Evolutionary conservation across 179 eudicot species (phyloP).

Genomic region (Heliamphora pulchella): DNA sequence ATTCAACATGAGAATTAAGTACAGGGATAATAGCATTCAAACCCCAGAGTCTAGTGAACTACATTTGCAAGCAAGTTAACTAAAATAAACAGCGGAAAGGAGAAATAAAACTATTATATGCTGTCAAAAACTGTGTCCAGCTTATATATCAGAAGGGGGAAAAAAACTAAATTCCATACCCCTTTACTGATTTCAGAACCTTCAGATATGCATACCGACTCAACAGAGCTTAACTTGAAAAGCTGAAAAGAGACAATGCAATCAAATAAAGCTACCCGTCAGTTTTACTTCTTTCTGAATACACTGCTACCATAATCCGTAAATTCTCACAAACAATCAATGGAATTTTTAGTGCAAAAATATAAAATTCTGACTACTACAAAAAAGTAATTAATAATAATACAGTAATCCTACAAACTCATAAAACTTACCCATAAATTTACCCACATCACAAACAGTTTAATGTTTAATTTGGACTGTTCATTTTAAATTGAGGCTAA

Average conservation of each 20-base stretch:
- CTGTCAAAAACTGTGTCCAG: slow-evolving; percentile 4
- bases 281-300: neutral
- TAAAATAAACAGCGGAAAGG: neutral
- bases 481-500: too few relatives aligned
- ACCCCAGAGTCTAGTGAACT: neutral
- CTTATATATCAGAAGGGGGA: neutral
- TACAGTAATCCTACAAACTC: too few relatives aligned
- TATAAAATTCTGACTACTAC: too few relatives aligned
- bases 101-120: neutral
- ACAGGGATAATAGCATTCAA: neutral
- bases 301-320: neutral
- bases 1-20: neutral
- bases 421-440: too few relatives aligned
- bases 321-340: neutral
- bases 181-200: slow-evolving; percentile 40
- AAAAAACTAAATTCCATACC: slow-evolving; percentile 32
- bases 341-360: neutral
- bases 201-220: slow-evolving; percentile 55
- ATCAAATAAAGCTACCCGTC: slow-evolving; percentile 3
- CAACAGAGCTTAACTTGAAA: slow-evolving; percentile 50
- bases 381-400: too few relatives aligned
- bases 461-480: too few relatives aligned
- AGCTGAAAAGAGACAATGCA: slow-evolving; percentile 34
- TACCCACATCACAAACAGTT: too few relatives aligned
- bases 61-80: neutral